Conservation (phyloP, 345 rosid genomes). For the Sisymbrium irio region DNA sequence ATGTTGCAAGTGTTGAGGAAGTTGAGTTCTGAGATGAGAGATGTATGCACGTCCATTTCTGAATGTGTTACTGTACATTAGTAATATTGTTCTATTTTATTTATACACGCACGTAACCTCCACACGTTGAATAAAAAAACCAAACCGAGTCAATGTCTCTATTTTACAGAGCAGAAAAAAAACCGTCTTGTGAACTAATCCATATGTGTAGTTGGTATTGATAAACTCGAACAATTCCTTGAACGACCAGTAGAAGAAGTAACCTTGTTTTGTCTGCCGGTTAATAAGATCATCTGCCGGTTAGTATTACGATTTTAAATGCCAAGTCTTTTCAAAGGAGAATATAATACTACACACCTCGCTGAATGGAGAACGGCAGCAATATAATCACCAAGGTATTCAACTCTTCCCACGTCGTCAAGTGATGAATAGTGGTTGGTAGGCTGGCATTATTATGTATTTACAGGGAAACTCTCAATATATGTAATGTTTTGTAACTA, state of each 20-base stretch:
- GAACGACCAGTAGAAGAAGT: conserved; percentile 47
- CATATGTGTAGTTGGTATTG: conserved; percentile 24
- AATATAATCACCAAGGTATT: conserved; percentile 33
- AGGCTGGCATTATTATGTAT: conserved; percentile 19
- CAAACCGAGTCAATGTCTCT: background rate
- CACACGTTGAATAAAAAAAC: no score
- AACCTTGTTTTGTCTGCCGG: no score
- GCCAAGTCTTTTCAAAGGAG: no score
- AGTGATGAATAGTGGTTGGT: conserved; percentile 27
- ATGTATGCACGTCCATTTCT: background rate
- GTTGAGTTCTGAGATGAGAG: conserved; percentile 49
- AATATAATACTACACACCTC: conserved; percentile 48
- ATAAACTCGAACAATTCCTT: conserved; percentile 39
- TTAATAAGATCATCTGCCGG: no score
- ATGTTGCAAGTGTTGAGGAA: conserved; percentile 41
- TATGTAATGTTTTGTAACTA: background rate
- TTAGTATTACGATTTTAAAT: no score
- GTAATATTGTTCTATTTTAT: no score
- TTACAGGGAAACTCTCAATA: background rate
- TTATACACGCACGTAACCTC: no score
- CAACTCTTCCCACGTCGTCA: conserved; percentile 37
- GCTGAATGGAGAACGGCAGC: conserved; percentile 41
- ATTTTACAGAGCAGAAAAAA: background rate
- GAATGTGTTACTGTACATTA: background rate
- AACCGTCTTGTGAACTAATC: conserved; percentile 2